Percentiles rank a stretch among this genome's conserved stretches.
These are phyloP conservation scores for Plectranthus barbatus DNA, from an alignment of 257 asterid genomes.

Conservation along the genomic window DNA sequence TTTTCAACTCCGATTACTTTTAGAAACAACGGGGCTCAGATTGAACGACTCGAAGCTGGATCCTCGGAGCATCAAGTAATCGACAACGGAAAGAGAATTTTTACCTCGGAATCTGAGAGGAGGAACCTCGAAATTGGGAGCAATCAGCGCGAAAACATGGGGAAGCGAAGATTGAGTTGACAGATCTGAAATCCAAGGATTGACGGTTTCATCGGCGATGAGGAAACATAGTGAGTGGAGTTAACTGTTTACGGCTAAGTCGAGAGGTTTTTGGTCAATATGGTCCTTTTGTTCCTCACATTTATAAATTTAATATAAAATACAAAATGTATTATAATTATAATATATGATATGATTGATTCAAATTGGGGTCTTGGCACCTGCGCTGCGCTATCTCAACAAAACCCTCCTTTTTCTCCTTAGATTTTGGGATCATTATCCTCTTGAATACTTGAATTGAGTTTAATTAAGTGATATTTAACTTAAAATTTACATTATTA, in stretches of 20 bases:
- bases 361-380: conserved; percentile 8
- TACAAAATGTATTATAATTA: no score
- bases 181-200: conserved; percentile 31
- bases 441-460: not conserved
- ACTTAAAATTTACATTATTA: no score
- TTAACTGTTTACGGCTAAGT: not conserved
- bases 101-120: not conserved
- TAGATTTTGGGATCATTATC: not conserved
- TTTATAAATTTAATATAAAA: no score
- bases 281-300: not conserved
- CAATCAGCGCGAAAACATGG: conserved; percentile 8
- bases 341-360: not conserved
- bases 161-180: conserved; percentile 3
- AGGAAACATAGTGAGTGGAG: not conserved
- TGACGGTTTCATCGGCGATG: conserved; percentile 14
- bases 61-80: conserved; percentile 10
- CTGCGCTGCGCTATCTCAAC: no score
- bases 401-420: not conserved
- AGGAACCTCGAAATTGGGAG: conserved; percentile 2
- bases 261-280: not conserved
- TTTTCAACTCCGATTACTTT: not conserved
- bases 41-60: not conserved
- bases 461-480: no score
- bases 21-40: conserved; percentile 2
- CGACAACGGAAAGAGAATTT: not conserved